Conservation (phyloP, 1,139 yeast genomes). For the Torulaspora globosa region DNA sequence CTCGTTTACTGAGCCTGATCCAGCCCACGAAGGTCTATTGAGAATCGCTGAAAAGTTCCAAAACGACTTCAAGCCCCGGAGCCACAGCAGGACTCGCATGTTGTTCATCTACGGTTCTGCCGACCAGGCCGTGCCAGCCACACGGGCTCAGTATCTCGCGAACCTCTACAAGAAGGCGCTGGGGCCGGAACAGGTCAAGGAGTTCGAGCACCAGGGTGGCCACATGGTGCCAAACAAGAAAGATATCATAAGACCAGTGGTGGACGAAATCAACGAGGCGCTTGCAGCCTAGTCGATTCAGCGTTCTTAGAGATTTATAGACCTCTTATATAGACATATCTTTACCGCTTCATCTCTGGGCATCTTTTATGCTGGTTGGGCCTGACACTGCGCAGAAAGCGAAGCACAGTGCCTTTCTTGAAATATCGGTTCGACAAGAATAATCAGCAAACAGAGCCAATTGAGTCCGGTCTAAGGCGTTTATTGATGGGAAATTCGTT, state of each 20-base stretch:
- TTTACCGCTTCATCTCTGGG: background rate
- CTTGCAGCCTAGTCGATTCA: constrained; percentile 7
- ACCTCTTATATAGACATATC: background rate
- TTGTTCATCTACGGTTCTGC: constrained; percentile 40
- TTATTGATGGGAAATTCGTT: constrained; percentile 10
- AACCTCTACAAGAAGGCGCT: constrained; percentile 40
- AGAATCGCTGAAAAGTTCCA: constrained; percentile 39
- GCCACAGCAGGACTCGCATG: constrained; percentile 34
- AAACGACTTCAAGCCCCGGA: constrained; percentile 34
- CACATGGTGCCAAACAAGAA: constrained; percentile 79
- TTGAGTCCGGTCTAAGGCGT: background rate
- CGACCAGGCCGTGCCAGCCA: constrained; percentile 57
- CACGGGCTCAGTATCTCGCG: constrained; percentile 47
- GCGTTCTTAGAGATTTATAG: background rate
- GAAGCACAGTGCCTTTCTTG: background rate
- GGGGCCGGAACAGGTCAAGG: constrained; percentile 40
- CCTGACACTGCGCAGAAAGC: background rate
- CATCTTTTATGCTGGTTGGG: background rate
- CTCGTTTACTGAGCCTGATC: constrained; percentile 47
- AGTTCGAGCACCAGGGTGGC: constrained; percentile 75
- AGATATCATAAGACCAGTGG: constrained; percentile 44
- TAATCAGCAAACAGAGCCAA: background rate
- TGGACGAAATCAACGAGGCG: constrained; percentile 36
- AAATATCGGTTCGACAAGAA: background rate
- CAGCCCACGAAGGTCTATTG: constrained; percentile 31